Evolutionary conservation across 164 flowering plant species (phyloP).

Genomic region (Aristolochia fimbriata): DNA sequence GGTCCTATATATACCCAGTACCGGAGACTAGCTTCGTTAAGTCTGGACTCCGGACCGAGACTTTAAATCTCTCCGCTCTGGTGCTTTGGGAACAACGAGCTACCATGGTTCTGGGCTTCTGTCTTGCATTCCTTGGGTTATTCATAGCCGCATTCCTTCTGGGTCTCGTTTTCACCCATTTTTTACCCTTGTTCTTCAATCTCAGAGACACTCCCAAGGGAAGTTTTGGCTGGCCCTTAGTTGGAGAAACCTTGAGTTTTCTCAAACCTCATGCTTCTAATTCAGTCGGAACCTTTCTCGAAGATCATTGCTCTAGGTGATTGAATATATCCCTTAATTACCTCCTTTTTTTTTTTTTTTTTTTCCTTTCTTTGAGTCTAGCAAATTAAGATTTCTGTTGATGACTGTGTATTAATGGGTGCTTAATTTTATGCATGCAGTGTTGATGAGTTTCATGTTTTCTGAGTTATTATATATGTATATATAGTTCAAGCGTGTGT

Average conservation of each 20-base stretch:
- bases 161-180: slow-evolving; percentile 33
- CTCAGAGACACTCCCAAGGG: slow-evolving; percentile 36
- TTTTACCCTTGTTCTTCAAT: slow-evolving; percentile 32
- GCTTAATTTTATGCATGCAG: too few species aligned
- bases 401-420: too few species aligned
- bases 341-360: not conserved
- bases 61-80: too few species aligned
- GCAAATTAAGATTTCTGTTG: too few species aligned
- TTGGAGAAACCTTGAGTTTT: slow-evolving; percentile 58
- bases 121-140: slow-evolving; percentile 14
- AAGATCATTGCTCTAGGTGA: slow-evolving; percentile 56
- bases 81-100: not conserved
- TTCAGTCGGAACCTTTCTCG: slow-evolving; percentile 48
- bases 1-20: not conserved
- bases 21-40: not conserved
- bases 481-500: too few species aligned
- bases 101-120: slow-evolving; percentile 15
- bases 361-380: not conserved
- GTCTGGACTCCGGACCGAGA: too few species aligned
- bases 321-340: not conserved
- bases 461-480: too few species aligned
- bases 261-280: slow-evolving; percentile 64
- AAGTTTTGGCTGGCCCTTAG: slow-evolving; percentile 63
- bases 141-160: slow-evolving; percentile 17
- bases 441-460: too few species aligned